Evolutionary conservation across 768 basidiomycete species (phyloP), one percentile per base, ranked within the genome.

Genomic region (Pleurotus eryngii): DNA sequence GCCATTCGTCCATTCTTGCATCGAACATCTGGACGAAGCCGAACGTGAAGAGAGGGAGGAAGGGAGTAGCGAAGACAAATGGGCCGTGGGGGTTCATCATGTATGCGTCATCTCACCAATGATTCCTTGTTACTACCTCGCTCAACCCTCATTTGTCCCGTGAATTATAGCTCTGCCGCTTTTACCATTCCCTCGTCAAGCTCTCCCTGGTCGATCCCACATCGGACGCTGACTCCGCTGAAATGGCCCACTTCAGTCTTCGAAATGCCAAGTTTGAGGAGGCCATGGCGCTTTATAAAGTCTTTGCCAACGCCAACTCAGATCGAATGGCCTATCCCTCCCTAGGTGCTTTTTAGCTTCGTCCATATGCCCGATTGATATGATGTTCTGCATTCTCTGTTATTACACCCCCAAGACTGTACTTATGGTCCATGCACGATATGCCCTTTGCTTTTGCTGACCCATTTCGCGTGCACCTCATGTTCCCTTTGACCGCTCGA

Each of bases 211-310:
- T 90, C 56, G 87, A 89, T 63, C 76, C 82, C 2, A 66, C 71
- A 5, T 76, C 75, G n/a, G 89, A 90, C 56, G 78, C 79, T 6
- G 89, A 92, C 65, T 81, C 85, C 0, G 80, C 86, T 4, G 90
- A 90, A 72, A 90, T 92, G 80, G 78, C 80, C 4, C 86, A 90
- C 66, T 92, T 92, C 63, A 83, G 83, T 45, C 76, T 92, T 48
- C 81, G 82, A 39, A 78, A 89, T 63, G 79, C 90, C 9, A 79
- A 85, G 2, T 85, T 90, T 57, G 88, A 89, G 65, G 90, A 92
- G 61, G 90, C 90, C 15, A 90, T 86, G 60, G 68, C 77, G 57
- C 77, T 92, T 46, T 92, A 91, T 65, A 81, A 89, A 18, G 65
- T 78, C 48, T 75, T 92, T 61, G 88, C 81, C 46, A 69, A 17